Percentiles rank a stretch among this genome's conserved stretches.
These are phyloP conservation scores for Kalmusia sp. DNA, from an alignment of 2,329 filamentous ascomycete species.

Conservation along the genomic window DNA sequence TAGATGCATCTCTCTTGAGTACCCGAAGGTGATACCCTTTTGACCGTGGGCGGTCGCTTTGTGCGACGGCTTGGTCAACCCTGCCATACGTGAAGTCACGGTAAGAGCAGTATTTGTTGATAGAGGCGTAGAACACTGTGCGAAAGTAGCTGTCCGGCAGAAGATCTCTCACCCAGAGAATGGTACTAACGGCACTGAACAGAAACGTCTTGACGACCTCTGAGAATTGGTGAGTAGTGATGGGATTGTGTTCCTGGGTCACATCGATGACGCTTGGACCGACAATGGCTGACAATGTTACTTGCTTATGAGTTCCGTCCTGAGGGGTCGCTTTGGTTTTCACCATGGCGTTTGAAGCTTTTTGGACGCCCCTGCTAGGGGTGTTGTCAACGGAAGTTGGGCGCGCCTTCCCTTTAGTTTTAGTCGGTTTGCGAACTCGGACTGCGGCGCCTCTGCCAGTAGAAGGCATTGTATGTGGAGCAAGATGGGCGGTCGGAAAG, in stretches of 20 bases:
- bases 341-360: not conserved
- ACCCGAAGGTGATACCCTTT: not conserved
- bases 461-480: not conserved
- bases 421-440: not conserved
- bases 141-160: slow-evolving; percentile 5
- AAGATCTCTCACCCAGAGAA: slow-evolving; percentile 9
- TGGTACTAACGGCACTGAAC: slow-evolving; percentile 5
- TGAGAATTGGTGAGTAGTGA: slow-evolving; percentile 1
- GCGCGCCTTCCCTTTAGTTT: not conserved
- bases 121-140: slow-evolving; percentile 2
- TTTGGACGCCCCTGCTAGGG: no score
- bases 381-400: not conserved
- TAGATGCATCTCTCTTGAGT: slow-evolving; percentile 1
- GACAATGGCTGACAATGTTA: not conserved
- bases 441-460: not conserved
- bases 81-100: not conserved
- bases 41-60: not conserved
- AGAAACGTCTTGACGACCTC: slow-evolving; percentile 7
- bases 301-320: not conserved
- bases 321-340: not conserved
- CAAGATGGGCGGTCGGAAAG: not conserved
- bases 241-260: not conserved
- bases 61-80: not conserved
- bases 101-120: slow-evolving; percentile 12
- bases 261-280: not conserved